Base-by-base conservation (phyloP, 345 rosid species). In the Brassica incana region DNA sequence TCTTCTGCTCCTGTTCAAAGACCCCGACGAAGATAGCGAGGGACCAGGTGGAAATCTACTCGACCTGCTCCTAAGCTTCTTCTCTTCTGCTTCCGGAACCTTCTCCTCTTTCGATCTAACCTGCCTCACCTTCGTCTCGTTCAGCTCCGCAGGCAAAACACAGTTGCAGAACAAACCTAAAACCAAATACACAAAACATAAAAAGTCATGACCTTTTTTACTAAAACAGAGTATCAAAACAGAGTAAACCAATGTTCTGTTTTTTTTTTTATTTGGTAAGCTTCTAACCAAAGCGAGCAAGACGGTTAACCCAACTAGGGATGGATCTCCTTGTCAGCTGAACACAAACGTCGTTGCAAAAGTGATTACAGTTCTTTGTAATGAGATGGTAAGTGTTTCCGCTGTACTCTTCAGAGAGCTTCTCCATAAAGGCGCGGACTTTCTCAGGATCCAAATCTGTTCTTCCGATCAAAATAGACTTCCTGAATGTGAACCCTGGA, bases 271-370 rank as follows among this genome's bases (percentile, higher is more conserved):
- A 10, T 43, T 43, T 11, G 10, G 10, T 35, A 35, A 61, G 56
- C 38, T 38, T 45, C 84, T 86, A 87, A 95, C 99, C 99, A 16
- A 95, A 83, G n/a, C 98, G 91, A 62, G 99, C 99, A 66, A 95
- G 94, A 66, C 98, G 99, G 81, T 95, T 95, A 77, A 95, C 96
- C 99, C 99, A 95, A 45, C 87, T 85, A 58, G 99, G 99, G 72
- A 93, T 95, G 3, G 92, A 81, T 63, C 85, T 95, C 58, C 91
- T 84, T 0, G 98, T 87, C 79, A 93, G 76, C 62, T 81, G 86
- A 75, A 86, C 72, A 75, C 96, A 93, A 69, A 87, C 92, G 40
- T 95, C 99, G 66, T 89, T 88, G 78, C 98, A 91, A 72, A 95
- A 95, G 79, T 95, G 99, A 79, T 95, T 95, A 73, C 99, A 95